Base-by-base conservation (phyloP, 2,329 filamentous ascomycete species). In the Apiospora phragmitis region DNA sequence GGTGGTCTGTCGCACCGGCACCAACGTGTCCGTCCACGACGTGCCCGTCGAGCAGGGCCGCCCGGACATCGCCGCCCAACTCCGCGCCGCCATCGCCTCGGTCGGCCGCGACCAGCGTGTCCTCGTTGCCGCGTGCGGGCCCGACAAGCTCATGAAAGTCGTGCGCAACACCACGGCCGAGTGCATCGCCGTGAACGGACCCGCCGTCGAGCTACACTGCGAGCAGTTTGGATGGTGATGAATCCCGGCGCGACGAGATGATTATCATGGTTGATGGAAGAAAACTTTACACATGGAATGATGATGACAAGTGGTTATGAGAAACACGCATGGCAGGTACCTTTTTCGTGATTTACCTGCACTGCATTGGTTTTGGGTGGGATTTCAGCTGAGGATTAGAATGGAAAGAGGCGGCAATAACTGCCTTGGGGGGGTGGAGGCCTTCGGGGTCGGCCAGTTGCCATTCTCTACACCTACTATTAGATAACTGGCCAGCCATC, bases 151-250 rank as follows among this genome's bases (percentile, higher is more conserved):
- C 67, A 84, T 86, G 79, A 78, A 79, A 65, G 77, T 79, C 3
- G 84, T 85, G n/a, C 80, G 85, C 62, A 80, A 83, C 38, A 82
- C 83, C 0, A 81, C 83, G 11, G 85, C 85, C 3, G 78, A 77
- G 41, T 80, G 81, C 73, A 86, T 88, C 45, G 78, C 76, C 1
- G 77, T 80, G 1, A 79, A 81, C 32, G 86, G 85, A 4, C 84
- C 85, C 1, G 83, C 82, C 38, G 80, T 88, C n/a, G 85, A 87
- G 75, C 77, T 87, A 65, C 85, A 87, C 74, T 85, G 82, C 72
- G 86, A 87, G 75, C 81, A 85, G 74, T 86, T 86, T 72, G 83
- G 83, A 2, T 85, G 84, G 84, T 85, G 71, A 75, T 72, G 29
- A 35, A 38, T 59, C 26, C 18, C 21, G n/a, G n/a, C 18, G n/a